Evolutionary conservation across 257 asterid species (phyloP).

Genomic region (Solanum corneliomulleri): DNA sequence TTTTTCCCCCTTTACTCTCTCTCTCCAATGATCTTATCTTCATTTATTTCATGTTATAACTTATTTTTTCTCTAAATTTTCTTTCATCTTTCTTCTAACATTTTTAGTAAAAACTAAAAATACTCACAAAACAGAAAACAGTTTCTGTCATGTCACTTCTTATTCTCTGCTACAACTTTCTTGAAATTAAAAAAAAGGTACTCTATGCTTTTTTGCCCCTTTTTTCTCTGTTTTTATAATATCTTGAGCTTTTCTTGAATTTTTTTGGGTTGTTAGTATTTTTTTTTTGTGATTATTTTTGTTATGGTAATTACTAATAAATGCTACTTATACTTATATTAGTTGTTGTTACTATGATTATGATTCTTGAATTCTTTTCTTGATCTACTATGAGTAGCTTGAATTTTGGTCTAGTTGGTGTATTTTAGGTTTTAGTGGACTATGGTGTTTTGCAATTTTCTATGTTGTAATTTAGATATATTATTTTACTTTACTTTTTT

Average conservation of each 20-base stretch:
- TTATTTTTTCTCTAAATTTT: background rate
- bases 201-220: background rate
- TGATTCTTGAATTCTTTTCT: background rate
- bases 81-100: conserved; percentile 7
- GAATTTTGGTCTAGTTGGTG: background rate
- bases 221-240: background rate
- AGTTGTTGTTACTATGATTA: background rate
- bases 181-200: background rate
- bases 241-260: background rate
- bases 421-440: background rate
- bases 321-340: background rate
- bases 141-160: conserved; percentile 39
- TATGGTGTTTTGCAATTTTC: background rate
- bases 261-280: background rate
- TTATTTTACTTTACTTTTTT: background rate
- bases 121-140: background rate
- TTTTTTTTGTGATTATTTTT: background rate
- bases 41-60: conserved; percentile 14
- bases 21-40: conserved; percentile 62
- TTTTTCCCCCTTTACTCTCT: background rate
- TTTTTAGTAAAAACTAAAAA: conserved; percentile 37
- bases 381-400: background rate
- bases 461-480: background rate
- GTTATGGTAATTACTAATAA: background rate
- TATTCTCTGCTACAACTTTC: conserved; percentile 13